Percentiles rank a stretch among this genome's conserved stretches.
Conservation (phyloP, 2,329 filamentous ascomycete species). For the Colletotrichum australisinense region DNA sequence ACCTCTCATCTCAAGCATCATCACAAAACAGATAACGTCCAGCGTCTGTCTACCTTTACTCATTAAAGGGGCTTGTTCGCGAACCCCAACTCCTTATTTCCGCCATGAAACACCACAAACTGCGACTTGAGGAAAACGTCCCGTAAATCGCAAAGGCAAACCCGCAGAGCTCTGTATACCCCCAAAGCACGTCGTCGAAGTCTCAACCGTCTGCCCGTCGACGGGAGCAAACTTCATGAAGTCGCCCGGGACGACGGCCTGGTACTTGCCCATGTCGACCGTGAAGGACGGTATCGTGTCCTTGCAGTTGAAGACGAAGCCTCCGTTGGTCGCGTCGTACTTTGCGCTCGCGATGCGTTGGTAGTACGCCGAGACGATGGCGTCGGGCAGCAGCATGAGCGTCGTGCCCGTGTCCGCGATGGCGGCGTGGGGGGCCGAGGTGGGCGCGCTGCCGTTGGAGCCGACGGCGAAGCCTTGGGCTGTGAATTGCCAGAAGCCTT, state of each 20-base stretch:
- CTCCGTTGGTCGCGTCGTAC: slow-evolving; percentile 58
- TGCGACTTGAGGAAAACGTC: slow-evolving; percentile 57
- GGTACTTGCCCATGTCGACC: slow-evolving; percentile 48
- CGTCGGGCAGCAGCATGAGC: slow-evolving; percentile 68
- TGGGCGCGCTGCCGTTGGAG: slow-evolving; percentile 23
- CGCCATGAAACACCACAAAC: slow-evolving; percentile 54
- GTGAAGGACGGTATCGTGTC: slow-evolving; percentile 57
- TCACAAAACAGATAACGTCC: neutral
- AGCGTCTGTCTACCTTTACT: neutral
- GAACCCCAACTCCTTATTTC: slow-evolving; percentile 47
- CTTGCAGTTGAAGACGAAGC: slow-evolving; percentile 69
- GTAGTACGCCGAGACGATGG: slow-evolving; percentile 70
- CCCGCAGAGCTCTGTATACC: slow-evolving; percentile 50
- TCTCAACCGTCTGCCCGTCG: slow-evolving; percentile 34
- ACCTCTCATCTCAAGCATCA: neutral
- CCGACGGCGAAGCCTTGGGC: slow-evolving; percentile 67
- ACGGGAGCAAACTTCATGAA: slow-evolving; percentile 52
- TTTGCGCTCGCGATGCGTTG: slow-evolving; percentile 62
- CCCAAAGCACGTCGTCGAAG: slow-evolving; percentile 46
- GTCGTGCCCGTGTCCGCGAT: slow-evolving; percentile 81
- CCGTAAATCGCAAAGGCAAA: slow-evolving; percentile 52
- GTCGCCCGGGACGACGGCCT: slow-evolving; percentile 47
- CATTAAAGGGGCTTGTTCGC: slow-evolving; percentile 48
- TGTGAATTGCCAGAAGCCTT: slow-evolving; percentile 74
- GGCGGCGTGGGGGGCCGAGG: slow-evolving; percentile 46